Conservation (phyloP, 805 yeast genomes). For the Metschnikowia lochheadii region DNA sequence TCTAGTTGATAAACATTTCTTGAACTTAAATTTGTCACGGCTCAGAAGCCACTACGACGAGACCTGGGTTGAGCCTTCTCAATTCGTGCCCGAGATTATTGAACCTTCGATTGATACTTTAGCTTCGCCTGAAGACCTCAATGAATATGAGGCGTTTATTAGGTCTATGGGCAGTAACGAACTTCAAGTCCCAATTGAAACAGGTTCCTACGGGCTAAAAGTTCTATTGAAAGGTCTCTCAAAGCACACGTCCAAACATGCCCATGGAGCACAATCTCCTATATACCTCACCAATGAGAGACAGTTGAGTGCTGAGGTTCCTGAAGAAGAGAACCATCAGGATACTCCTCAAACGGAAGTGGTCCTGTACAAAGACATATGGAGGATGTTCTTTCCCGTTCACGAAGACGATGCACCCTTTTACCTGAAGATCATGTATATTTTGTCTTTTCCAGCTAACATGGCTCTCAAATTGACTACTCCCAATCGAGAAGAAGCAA, state of each 20-base stretch:
- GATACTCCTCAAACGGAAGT: background rate
- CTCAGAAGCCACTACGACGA: constrained; percentile 13
- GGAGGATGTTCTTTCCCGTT: constrained; percentile 8
- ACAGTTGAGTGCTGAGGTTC: constrained; percentile 5
- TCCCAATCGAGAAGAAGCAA: constrained; percentile 17
- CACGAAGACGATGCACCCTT: constrained; percentile 4
- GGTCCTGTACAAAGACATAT: background rate
- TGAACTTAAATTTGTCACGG: constrained; percentile 9
- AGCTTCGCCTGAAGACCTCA: constrained; percentile 8
- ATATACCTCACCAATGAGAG: constrained; percentile 8
- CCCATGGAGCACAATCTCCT: constrained; percentile 1
- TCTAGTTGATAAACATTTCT: constrained; percentile 6
- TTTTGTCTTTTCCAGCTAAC: constrained; percentile 11
- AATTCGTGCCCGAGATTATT: background rate
- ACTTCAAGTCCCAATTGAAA: constrained; percentile 13
- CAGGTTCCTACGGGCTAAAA: constrained; percentile 33
- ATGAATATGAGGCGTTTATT: constrained; percentile 14
- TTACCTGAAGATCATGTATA: constrained; percentile 1
- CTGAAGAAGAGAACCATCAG: background rate
- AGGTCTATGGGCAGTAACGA: constrained; percentile 10
- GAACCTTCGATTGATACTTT: constrained; percentile 11
- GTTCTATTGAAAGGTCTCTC: constrained; percentile 31
- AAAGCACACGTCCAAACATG: constrained; percentile 18
- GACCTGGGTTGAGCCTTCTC: background rate
- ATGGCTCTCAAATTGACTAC: constrained; percentile 13